Evolutionary conservation across 2,329 filamentous ascomycete genomes (phyloP).

Genomic region (Westerdykella sp.): DNA sequence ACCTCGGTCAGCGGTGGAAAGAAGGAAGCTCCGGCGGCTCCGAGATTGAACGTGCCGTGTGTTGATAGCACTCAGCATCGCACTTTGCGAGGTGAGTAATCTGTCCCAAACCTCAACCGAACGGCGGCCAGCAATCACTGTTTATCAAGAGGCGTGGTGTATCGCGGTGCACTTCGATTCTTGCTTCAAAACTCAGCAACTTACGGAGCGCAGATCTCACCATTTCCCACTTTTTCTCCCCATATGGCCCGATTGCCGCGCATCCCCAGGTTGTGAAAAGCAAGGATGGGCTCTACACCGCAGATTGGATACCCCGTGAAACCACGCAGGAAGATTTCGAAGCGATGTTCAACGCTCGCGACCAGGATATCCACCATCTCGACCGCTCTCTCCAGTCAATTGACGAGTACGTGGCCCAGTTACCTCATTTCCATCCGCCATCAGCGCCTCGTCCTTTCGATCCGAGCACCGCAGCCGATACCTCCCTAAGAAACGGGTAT

Average conservation of each 20-base stretch:
- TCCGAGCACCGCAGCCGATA: constrained; percentile 23
- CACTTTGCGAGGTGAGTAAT: no score
- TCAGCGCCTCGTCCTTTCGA: constrained; percentile 62
- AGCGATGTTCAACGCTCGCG: constrained; percentile 23
- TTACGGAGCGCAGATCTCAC: no score
- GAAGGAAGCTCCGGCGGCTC: no score
- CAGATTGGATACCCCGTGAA: no score
- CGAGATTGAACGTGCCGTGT: no score
- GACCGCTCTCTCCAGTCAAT: constrained; percentile 33
- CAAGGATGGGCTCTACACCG: constrained; percentile 20
- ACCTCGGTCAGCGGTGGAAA: neutral
- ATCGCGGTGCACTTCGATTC: no score
- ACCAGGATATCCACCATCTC: constrained; percentile 32
- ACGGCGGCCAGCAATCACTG: no score
- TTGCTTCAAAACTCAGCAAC: no score
- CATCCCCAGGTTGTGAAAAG: constrained; percentile 40
- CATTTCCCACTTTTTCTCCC: neutral
- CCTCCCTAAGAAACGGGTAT: constrained; percentile 9
- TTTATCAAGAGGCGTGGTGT: no score
- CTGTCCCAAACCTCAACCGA: no score
- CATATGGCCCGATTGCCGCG: constrained; percentile 46
- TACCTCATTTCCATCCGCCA: constrained; percentile 79
- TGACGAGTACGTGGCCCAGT: constrained; percentile 42
- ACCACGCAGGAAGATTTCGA: constrained; percentile 40
- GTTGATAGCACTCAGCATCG: no score